A percentile compares a stretch with the other conserved stretches of the same genome.
These are phyloP conservation scores for Xylaria longipes DNA, from an alignment of 495 filamentous ascomycete species.

Conservation along the genomic window DNA sequence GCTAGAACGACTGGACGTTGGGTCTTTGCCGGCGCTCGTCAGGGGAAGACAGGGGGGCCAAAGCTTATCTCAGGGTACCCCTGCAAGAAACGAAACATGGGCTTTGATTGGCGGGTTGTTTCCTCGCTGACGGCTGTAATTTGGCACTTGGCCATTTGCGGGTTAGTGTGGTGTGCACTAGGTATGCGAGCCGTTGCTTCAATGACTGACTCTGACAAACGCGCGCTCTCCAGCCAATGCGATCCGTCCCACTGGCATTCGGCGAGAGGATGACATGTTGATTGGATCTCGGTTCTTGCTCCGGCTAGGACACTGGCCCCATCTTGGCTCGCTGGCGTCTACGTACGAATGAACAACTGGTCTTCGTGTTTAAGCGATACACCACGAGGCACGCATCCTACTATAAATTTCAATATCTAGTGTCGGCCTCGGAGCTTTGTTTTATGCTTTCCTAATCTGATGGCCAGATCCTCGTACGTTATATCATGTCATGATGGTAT, in stretches of 20 bases:
- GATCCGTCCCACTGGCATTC: neutral
- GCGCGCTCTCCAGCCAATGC: constrained; percentile 1
- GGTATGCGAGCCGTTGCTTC: constrained; percentile 1
- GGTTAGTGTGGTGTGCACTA: neutral
- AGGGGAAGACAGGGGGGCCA: constrained; percentile 11
- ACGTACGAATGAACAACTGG: constrained; percentile 7
- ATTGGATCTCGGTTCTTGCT: constrained; percentile 21
- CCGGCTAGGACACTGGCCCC: neutral
- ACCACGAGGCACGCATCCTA: neutral
- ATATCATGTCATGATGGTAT: constrained; percentile 2
- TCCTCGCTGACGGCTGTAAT: neutral
- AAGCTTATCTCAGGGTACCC: constrained; percentile 1
- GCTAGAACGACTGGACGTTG: constrained; percentile 15
- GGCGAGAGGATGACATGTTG: neutral
- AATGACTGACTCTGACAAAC: constrained; percentile 2
- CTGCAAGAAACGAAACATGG: constrained; percentile 13
- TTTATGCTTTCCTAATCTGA: neutral
- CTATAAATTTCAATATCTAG: neutral
- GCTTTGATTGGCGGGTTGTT: constrained; percentile 20
- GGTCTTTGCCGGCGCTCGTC: neutral
- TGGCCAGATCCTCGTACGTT: neutral
- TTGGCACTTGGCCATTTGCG: neutral
- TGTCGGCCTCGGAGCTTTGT: neutral
- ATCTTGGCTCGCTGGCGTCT: neutral
- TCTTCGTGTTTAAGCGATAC: neutral